Conservation (phyloP, 2,329 filamentous ascomycete species). For the Ascochyta fabae region DNA sequence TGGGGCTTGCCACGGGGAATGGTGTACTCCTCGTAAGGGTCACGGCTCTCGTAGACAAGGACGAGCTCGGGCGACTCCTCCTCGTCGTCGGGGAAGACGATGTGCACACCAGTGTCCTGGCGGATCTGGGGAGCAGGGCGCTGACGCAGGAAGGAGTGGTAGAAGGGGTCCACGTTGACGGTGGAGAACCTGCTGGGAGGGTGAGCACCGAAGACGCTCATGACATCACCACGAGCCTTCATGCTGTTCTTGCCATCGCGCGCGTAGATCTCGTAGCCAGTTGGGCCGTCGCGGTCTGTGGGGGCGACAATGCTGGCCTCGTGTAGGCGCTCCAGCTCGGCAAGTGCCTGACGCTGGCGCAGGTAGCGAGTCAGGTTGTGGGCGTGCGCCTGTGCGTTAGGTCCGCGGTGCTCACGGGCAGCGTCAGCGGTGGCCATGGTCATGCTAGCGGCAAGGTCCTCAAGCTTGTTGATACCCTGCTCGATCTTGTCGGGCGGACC, state of each 20-base stretch:
- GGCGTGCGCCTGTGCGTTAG: conserved; percentile 78
- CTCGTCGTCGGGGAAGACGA: conserved; percentile 71
- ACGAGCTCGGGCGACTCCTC: conserved; percentile 69
- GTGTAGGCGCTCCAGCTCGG: conserved; percentile 79
- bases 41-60: conserved; percentile 76
- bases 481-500: conserved; percentile 78
- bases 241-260: conserved; percentile 83
- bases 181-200: conserved; percentile 74
- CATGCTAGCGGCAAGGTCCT: conserved; percentile 88
- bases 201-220: conserved; percentile 73
- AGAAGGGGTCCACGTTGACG: conserved; percentile 77
- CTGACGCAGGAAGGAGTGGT: conserved; percentile 73
- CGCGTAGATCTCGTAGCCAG: conserved; percentile 88
- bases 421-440: conserved; percentile 84
- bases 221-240: conserved; percentile 76
- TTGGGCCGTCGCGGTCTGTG: conserved; percentile 69
- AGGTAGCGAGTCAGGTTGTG: conserved; percentile 88
- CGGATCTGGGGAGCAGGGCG: conserved; percentile 69
- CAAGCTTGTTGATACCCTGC: conserved; percentile 78
- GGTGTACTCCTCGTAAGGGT: conserved; percentile 58
- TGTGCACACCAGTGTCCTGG: conserved; percentile 72
- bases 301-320: conserved; percentile 88
- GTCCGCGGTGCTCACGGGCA: conserved; percentile 76
- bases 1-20: conserved; percentile 64
- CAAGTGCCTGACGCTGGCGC: conserved; percentile 79